phyloP scores from a whole-genome alignment of 805 yeast species.

The Candida dendrica region DNA sequence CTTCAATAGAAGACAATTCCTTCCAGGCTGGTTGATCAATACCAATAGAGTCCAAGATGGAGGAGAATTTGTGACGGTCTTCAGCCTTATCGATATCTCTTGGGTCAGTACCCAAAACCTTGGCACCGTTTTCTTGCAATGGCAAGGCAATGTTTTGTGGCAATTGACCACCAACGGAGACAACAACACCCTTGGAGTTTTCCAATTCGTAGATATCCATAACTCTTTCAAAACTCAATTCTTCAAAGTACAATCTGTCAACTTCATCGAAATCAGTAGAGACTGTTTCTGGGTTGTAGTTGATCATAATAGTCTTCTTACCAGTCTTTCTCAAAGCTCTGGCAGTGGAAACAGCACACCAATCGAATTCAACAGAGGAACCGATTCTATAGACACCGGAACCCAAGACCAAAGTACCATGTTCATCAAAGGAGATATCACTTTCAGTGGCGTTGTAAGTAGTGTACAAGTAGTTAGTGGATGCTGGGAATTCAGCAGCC shows the following conservation, averaged over 20 bases:
- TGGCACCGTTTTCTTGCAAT: conserved; percentile 75
- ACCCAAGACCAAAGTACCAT: conserved; percentile 91
- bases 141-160: conserved; percentile 94
- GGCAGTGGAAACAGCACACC: conserved; percentile 98
- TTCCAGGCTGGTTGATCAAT: conserved; percentile 98
- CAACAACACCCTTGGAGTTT: conserved; percentile 82
- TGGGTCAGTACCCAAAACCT: conserved; percentile 90
- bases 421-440: conserved; percentile 80
- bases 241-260: conserved; percentile 94
- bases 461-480: conserved; percentile 90
- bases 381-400: conserved; percentile 99
- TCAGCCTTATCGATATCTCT: conserved; percentile 95
- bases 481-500: conserved; percentile 98
- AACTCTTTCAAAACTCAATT: conserved; percentile 89
- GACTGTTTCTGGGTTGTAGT: conserved; percentile 97
- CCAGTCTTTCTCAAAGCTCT: conserved; percentile 86
- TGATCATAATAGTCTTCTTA: conserved; percentile 89
- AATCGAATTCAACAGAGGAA: conserved; percentile 95
- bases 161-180: conserved; percentile 95
- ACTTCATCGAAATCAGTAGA: conserved; percentile 98
- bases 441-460: conserved; percentile 87
- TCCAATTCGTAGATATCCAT: conserved; percentile 96
- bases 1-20: conserved; percentile 80
- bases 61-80: conserved; percentile 96
- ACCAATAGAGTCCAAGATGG: conserved; percentile 84